Evolutionary conservation across 2,329 filamentous ascomycete genomes (phyloP), one percentile per base, ranked within the genome.

Genomic region (Fusarium camptoceras): DNA sequence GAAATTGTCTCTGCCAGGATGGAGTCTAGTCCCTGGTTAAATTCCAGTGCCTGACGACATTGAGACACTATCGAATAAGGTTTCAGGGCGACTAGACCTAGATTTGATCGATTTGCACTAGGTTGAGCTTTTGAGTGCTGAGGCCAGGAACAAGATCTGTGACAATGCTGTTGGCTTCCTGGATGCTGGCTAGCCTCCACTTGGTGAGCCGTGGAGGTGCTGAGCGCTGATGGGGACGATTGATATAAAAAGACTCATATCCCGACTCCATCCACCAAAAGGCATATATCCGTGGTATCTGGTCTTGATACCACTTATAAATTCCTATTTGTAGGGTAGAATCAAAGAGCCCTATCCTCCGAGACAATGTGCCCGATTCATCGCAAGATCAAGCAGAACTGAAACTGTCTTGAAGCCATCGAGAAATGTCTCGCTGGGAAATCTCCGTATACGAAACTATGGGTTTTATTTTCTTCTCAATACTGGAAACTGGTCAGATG

Each of bases 41-140:
- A 70, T 69, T 69, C 66, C 66, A 69, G 56, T 44, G 8, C 1
- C 25, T 51, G 31, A 47, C 27, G 15, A 53, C 31, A 50, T 57
- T 24, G 34, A 50, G 28, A 30, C 51, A 39, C n/a, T 12, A 20
- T 43, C 28, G 46, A 34, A 70, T 54, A 67, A 24, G 8, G 61
- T 70, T 70, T 28, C n/a, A 41, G 51, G 42, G n/a, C 43, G 25
- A 8, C 30, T 11, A 43, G 64, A 27, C 27, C 24, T 20, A 58
- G 56, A 66, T 55, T 34, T 39, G 30, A 31, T 67, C 24, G 43
- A 25, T 39, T 25, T 18, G 0, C 20, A 34, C 66, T 58, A 59
- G n/a, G n/a, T n/a, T n/a, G n/a, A n/a, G n/a, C n/a, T n/a, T n/a
- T n/a, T n/a, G 8, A 15, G 14, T 18, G 20, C 4, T 25, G 14